These are phyloP conservation scores for Trichoderma hamatum DNA, from an alignment of 2,329 filamentous ascomycete species.

Conservation along the genomic window DNA sequence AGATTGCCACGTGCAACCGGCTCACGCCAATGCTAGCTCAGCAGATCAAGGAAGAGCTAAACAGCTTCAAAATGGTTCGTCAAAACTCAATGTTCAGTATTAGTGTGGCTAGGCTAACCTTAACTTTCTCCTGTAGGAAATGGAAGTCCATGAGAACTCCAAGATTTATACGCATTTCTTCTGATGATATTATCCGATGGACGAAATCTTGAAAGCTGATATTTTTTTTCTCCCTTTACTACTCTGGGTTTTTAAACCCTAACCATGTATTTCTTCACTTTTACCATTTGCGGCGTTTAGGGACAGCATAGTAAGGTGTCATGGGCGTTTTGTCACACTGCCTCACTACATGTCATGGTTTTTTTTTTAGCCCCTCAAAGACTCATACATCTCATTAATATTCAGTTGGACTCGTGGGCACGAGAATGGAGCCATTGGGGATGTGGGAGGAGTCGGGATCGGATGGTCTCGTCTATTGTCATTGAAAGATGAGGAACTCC, in stretches of 20 bases:
- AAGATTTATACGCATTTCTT: slow-evolving; percentile 99
- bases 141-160: slow-evolving; percentile 98
- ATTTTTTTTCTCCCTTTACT: slow-evolving; percentile 31
- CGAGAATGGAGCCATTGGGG: background rate
- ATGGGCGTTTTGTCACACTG: slow-evolving; percentile 52
- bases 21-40: slow-evolving; percentile 95
- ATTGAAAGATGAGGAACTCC: slow-evolving; percentile 5
- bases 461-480: slow-evolving; percentile 1
- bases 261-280: slow-evolving; percentile 56
- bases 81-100: background rate
- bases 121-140: slow-evolving; percentile 67
- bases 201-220: slow-evolving; percentile 34
- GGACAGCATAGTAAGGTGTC: slow-evolving; percentile 63
- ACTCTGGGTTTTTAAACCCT: slow-evolving; percentile 31
- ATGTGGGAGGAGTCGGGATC: background rate
- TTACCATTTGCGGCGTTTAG: slow-evolving; percentile 56
- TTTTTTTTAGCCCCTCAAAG: slow-evolving; percentile 41
- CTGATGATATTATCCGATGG: slow-evolving; percentile 52
- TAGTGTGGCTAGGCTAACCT: slow-evolving; percentile 42
- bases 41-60: slow-evolving; percentile 99
- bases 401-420: slow-evolving; percentile 26
- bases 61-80: slow-evolving; percentile 90
- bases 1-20: slow-evolving; percentile 96
- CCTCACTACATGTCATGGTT: slow-evolving; percentile 43
- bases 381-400: slow-evolving; percentile 46